Evolutionary conservation across 805 yeast species (phyloP), one percentile per base, ranked within the genome.

Genomic region (Candida incommunis): DNA sequence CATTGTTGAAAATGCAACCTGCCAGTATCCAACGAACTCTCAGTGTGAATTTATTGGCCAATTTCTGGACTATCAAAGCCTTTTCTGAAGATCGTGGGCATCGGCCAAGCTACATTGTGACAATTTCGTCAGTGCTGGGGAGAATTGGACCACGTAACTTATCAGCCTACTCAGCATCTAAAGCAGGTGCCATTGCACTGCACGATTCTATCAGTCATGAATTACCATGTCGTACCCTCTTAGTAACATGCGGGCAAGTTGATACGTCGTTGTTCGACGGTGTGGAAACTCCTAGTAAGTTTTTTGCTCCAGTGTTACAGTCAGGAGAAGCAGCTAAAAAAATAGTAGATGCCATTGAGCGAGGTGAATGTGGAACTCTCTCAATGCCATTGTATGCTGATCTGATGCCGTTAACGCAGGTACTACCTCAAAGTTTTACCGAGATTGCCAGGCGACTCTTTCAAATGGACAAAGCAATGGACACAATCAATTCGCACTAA

Each of bases 191-290:
- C 35, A 76, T 83, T 45, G 79, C 85, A 0, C 65, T 81, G 40
- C 92, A 82, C 58, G 84, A 78, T 52, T 74, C 84, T 1, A 59
- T 85, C 23, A 71, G 80, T 0, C 76, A 76, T 55, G 84, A 78
- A 56, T 57, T 79, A 29, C 78, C 79, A 1, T 73, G 84, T n/a
- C 77, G 78, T 49, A 78, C 88, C 0, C 63, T 85, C 40, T 63
- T 84, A 24, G 64, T 83, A 0, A 80, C 87, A 50, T 88, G 94
- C 0, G 95, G 95, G 0, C 94, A 85, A 57, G 61, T 84, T 44
- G 72, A 68, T 46, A 84, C 94, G 0, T 55, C 60, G 1, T 72
- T 85, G 82, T 84, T 85, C 58, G 63, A 63, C 21, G 74, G 77
- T 1, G 82, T 84, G 2, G 49, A 62, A 22, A 79, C 90, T 0